Evolutionary conservation across 805 yeast species (phyloP).

Genomic region (Starmerella roubikii): DNA sequence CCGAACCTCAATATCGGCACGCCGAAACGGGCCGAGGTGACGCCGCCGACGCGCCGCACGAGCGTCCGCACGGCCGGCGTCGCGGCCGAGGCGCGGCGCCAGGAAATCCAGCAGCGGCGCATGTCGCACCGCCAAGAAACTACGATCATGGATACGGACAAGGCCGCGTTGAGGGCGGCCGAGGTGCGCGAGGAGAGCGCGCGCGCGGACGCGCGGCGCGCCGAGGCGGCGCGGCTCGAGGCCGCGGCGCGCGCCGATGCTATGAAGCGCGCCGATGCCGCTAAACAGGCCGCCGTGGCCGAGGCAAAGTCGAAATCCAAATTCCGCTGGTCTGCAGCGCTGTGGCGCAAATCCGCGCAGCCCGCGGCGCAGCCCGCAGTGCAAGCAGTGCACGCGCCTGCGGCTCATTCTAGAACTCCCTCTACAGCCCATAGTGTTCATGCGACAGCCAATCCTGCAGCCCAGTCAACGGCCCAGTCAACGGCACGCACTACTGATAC

Average conservation of each 20-base stretch:
- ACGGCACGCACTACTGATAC: no score
- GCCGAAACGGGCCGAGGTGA: slow-evolving; percentile 6
- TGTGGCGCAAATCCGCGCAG: slow-evolving; percentile 3
- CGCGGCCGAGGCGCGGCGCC: neutral
- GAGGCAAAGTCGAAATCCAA: neutral
- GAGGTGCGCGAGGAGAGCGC: neutral
- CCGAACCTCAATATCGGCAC: slow-evolving; percentile 2
- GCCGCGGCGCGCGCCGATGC: neutral
- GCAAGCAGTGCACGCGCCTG: no score
- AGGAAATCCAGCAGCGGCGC: neutral
- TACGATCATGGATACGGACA: no score
- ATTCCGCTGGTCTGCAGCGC: slow-evolving; percentile 1
- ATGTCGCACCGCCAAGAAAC: no score
- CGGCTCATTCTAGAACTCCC: no score
- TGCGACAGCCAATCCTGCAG: no score
- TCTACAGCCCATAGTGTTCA: no score
- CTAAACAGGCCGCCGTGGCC: neutral
- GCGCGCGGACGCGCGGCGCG: neutral
- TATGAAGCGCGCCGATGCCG: neutral
- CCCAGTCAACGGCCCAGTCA: no score
- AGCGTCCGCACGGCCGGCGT: neutral
- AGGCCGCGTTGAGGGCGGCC: no score
- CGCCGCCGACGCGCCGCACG: slow-evolving; percentile 8
- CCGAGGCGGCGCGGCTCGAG: neutral
- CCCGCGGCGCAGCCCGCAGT: no score